Percentiles rank a stretch among this genome's conserved stretches.
These are phyloP conservation scores for Erysimum pusillum DNA, from an alignment of 441 rosid genomes.

Conservation along the genomic window DNA sequence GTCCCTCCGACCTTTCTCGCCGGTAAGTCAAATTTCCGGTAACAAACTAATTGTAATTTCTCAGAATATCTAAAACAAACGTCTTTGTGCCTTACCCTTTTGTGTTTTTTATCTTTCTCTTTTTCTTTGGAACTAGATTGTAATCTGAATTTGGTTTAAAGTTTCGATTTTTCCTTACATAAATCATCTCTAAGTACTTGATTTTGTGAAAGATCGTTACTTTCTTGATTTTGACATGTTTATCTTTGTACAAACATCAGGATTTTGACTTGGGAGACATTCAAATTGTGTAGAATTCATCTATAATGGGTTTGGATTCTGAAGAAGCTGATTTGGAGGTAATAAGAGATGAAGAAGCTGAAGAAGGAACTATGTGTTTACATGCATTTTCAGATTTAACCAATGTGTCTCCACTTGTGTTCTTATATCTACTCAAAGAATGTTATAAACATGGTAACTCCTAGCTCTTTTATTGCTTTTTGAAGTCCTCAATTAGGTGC, in stretches of 20 bases:
- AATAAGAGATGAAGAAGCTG: conserved; percentile 9
- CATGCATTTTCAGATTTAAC: conserved; percentile 79
- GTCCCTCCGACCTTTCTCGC: neutral
- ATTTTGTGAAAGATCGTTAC: neutral
- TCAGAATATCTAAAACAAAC: neutral
- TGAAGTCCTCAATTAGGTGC: neutral
- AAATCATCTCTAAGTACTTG: neutral
- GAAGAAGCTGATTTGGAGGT: conserved; percentile 12
- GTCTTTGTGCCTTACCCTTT: neutral
- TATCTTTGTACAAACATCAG: neutral
- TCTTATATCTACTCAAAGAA: conserved; percentile 87
- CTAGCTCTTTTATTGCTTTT: conserved; percentile 22
- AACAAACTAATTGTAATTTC: neutral
- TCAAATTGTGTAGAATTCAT: neutral
- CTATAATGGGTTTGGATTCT: conserved; percentile 54
- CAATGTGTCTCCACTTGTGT: conserved; percentile 73
- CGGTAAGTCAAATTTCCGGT: neutral
- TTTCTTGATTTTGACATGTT: neutral
- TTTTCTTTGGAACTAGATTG: too few species aligned
- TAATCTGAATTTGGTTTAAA: neutral
- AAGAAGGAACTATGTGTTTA: conserved; percentile 48
- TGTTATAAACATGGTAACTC: conserved; percentile 77
- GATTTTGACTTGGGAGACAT: conserved; percentile 4
- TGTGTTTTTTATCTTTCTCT: neutral
- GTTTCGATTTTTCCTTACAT: neutral